Base-by-base conservation (phyloP, 306 rosid genomes). In the Parietaria judaica region DNA sequence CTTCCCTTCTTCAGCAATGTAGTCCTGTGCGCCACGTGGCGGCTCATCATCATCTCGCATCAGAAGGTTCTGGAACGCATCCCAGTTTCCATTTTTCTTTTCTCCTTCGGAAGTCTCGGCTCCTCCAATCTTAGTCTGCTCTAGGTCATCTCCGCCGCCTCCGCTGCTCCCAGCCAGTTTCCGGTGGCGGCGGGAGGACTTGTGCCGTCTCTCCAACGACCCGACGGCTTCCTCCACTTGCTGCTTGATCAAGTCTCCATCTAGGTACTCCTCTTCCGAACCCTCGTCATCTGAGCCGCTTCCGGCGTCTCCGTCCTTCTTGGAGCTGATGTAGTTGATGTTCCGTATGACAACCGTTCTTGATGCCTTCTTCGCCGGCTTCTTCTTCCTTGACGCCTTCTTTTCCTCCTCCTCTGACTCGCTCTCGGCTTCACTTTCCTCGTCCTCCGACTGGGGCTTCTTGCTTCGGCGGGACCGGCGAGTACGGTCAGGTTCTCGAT, bases 321-420 rank as follows among this genome's bases (percentile, higher is more conserved):
- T 88, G 37, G 98, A 85, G 64, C 94, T 86, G 68, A 94, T 94
- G 76, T 94, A 94, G 68, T 94, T 94, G 62, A 94, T 94, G 76
- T 94, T 94, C 46, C 97, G 99, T 56, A 94, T 94, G 53, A 88
- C 95, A 47, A 94, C 99, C 72, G 80, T 86, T 78, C 99, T 79
- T 1, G 95, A 82, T 70, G 94, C 76, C 77, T 82, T 88, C 79
- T 76, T 86, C 60, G 88, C 81, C 8, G 78, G 82, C 76, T 74
- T 86, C 79, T 75, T 86, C 77, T 61, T 81, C 56, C 49, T 69
- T 50, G 16, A 58, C 64, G 64, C 54, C 71, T 77, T 79, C 2
- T 60, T 56, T 84, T 38, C 70, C 79, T 70, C 72, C 64, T 73
- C 80, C 43, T 80, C 98, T 4, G 86, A 82, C 48, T 78, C 83